A percentile compares a stretch with the other conserved stretches of the same genome.
Evolutionary conservation across 805 yeast species (phyloP).

Genomic region (Tetrapisispora phaffii): DNA sequence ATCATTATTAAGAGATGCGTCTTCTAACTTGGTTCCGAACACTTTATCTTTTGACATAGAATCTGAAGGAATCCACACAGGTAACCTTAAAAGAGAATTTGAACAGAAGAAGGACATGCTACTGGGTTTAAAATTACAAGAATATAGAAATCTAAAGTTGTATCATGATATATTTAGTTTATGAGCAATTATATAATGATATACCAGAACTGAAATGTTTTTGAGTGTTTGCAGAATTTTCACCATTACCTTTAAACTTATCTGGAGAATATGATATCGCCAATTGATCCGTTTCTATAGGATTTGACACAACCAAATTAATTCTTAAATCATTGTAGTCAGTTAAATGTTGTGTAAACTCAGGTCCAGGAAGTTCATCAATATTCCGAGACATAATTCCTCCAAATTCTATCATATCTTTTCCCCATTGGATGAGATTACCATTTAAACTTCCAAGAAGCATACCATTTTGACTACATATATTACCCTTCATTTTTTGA

Average conservation of each 20-base stretch:
- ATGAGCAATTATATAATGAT: conserved; percentile 2
- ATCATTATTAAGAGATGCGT: background rate
- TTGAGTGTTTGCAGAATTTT: background rate
- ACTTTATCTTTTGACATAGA: background rate
- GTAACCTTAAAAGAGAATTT: conserved; percentile 12
- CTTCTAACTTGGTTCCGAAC: background rate
- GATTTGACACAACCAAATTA: conserved; percentile 14
- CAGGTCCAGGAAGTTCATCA: background rate
- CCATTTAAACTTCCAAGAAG: conserved; percentile 20
- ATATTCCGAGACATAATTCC: conserved; percentile 9
- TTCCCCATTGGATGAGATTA: conserved; percentile 17
- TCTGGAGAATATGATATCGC: conserved; percentile 20
- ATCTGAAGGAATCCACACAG: conserved; percentile 8
- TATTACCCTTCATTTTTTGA: conserved; percentile 20
- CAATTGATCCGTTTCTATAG: conserved; percentile 10
- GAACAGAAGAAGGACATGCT: conserved; percentile 12
- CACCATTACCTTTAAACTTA: conserved; percentile 7
- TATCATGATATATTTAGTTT: conserved; percentile 23
- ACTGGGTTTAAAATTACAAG: conserved; percentile 13
- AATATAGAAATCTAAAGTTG: conserved; percentile 19
- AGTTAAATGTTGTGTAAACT: background rate
- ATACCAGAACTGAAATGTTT: conserved; percentile 3
- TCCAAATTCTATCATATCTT: conserved; percentile 22
- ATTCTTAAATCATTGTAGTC: conserved; percentile 5
- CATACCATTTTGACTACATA: conserved; percentile 16